A percentile compares a stretch with the other conserved stretches of the same genome.
Conservation (phyloP, 2,329 filamentous ascomycete genomes). For the Botrytis cinerea region DNA sequence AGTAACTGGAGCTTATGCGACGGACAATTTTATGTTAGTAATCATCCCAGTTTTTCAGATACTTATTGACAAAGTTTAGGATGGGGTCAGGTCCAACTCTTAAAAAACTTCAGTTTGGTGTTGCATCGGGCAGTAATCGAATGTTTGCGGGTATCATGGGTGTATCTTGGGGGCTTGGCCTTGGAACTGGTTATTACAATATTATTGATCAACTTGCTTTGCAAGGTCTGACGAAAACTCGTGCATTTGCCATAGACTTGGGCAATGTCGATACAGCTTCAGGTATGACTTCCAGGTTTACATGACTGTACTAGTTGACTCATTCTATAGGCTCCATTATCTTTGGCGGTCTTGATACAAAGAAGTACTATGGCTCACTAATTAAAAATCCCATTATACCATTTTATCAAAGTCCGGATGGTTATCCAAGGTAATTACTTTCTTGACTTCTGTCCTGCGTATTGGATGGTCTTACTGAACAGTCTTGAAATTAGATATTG, state of each 20-base stretch:
- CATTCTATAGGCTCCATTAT: constrained; percentile 28
- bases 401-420: constrained; percentile 26
- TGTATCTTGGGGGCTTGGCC: constrained; percentile 15
- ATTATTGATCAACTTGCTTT: constrained; percentile 28
- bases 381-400: constrained; percentile 31
- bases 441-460: background rate
- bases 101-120: constrained; percentile 24
- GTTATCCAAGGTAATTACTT: constrained; percentile 23
- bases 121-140: constrained; percentile 12
- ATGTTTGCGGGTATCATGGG: constrained; percentile 27
- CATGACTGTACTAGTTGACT: background rate
- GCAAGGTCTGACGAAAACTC: constrained; percentile 31
- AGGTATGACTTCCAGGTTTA: constrained; percentile 15
- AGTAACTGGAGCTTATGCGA: constrained; percentile 17
- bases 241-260: constrained; percentile 32
- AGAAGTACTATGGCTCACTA: constrained; percentile 31
- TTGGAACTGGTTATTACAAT: constrained; percentile 28
- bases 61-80: background rate
- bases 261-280: constrained; percentile 27
- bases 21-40: constrained; percentile 16
- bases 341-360: constrained; percentile 34
- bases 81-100: constrained; percentile 20
- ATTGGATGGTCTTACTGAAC: constrained; percentile 12
- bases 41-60: background rate
- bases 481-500: constrained; percentile 27